Conservation (phyloP, 257 asterid species). For the Jaltomata sinuosa region DNA sequence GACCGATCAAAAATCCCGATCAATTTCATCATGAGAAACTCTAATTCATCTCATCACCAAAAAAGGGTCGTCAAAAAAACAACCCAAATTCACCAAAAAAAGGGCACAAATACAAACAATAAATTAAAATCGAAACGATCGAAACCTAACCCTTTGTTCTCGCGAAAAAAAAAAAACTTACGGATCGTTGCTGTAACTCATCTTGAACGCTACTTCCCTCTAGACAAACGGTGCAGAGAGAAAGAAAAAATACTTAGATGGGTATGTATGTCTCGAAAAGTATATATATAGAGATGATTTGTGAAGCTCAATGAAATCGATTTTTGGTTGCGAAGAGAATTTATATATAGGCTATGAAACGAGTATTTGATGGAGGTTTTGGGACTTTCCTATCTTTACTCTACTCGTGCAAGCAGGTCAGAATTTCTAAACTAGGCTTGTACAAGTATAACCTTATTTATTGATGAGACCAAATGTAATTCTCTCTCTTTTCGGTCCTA, state of each 20-base stretch:
- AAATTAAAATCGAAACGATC: not conserved
- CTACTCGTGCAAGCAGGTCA: too few species aligned
- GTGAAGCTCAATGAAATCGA: not conserved
- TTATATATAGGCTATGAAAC: not conserved
- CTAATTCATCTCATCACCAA: not conserved
- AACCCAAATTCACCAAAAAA: not conserved
- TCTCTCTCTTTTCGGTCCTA: too few species aligned
- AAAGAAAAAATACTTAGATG: not conserved
- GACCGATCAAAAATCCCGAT: not conserved
- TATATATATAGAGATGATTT: not conserved
- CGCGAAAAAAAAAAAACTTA: conserved; percentile 19
- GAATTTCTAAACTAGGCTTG: too few species aligned
- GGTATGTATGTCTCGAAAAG: not conserved
- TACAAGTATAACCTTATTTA: too few species aligned
- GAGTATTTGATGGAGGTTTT: too few species aligned
- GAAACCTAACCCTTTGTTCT: conserved; percentile 12
- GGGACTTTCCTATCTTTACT: too few species aligned
- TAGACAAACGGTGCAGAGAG: not conserved
- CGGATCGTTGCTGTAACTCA: conserved; percentile 67
- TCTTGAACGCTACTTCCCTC: not conserved
- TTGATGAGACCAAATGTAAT: too few species aligned
- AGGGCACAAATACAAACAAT: not conserved
- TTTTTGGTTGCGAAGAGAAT: not conserved
- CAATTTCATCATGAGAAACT: not conserved
- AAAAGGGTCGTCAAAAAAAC: not conserved